Percentiles rank a stretch among this genome's conserved stretches.
phyloP scores from a whole-genome alignment of 495 filamentous ascomycete genomes.

The Xanthoparmelia taractica region DNA sequence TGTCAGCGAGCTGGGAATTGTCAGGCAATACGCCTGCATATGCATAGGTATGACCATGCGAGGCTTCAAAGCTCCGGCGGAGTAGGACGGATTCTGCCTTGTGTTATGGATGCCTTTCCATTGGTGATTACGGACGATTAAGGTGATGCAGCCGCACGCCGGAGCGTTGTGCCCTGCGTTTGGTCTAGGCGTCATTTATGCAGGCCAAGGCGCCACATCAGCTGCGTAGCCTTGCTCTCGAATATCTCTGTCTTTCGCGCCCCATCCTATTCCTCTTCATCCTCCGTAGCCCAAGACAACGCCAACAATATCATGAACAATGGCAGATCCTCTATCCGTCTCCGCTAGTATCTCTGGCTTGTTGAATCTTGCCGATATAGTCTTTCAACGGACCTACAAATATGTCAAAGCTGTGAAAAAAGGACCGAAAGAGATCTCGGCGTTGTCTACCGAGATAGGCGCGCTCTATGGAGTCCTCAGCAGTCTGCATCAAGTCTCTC shows the following conservation, averaged over 20 bases:
- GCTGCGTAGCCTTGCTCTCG: not conserved
- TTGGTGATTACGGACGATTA: not conserved
- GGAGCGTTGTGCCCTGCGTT: not conserved
- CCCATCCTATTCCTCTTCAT: not conserved
- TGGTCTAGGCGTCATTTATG: not conserved
- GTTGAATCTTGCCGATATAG: slow-evolving; percentile 28
- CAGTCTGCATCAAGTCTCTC: slow-evolving; percentile 25
- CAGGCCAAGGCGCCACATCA: not conserved
- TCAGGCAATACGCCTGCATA: no score
- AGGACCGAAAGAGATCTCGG: slow-evolving; percentile 23
- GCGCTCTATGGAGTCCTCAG: slow-evolving; percentile 30
- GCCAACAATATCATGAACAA: not conserved
- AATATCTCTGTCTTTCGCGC: not conserved
- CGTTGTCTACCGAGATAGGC: slow-evolving; percentile 22
- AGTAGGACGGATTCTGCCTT: no score
- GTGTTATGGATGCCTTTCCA: no score
- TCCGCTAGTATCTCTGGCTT: slow-evolving; percentile 31
- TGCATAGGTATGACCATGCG: no score
- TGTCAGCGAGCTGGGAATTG: no score
- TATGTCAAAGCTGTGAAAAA: slow-evolving; percentile 29
- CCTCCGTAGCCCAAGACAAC: not conserved
- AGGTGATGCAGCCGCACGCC: not conserved
- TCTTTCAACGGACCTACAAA: slow-evolving; percentile 26
- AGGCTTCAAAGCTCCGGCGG: no score
- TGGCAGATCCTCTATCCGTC: slow-evolving; percentile 32